These are phyloP conservation scores for Ascocoryne sarcoides DNA, from an alignment of 2,329 filamentous ascomycete genomes.

Conservation along the genomic window DNA sequence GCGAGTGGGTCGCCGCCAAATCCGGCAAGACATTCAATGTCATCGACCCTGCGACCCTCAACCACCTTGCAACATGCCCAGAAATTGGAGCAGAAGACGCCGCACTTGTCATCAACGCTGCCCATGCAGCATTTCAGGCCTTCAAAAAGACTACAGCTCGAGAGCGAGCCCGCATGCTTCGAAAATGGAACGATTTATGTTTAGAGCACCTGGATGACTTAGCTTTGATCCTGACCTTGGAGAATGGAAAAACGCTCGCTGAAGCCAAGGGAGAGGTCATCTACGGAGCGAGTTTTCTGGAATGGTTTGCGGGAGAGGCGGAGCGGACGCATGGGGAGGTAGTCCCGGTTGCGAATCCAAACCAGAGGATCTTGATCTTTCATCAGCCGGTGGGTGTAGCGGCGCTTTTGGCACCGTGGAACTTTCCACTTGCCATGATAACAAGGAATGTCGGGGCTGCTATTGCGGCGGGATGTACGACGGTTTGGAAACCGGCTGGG, in stretches of 20 bases:
- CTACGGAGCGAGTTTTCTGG: conserved; percentile 51
- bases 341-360: conserved; percentile 4
- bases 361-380: conserved; percentile 12
- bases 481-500: conserved; percentile 85
- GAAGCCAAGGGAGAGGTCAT: conserved; percentile 50
- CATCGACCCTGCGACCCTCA: conserved; percentile 38
- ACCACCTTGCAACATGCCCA: conserved; percentile 40
- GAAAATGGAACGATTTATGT: conserved; percentile 61
- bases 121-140: conserved; percentile 33
- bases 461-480: conserved; percentile 82
- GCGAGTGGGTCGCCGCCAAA: conserved; percentile 42
- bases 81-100: conserved; percentile 43
- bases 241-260: conserved; percentile 59
- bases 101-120: conserved; percentile 40
- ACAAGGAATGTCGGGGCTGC: conserved; percentile 41
- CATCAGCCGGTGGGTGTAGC: conserved; percentile 17
- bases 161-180: conserved; percentile 51
- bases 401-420: conserved; percentile 18
- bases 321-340: conserved; percentile 13
- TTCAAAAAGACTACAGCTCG: conserved; percentile 54
- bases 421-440: conserved; percentile 49
- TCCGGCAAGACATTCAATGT: conserved; percentile 46
- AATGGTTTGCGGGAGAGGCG: conserved; percentile 50
- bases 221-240: conserved; percentile 51
- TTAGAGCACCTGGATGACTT: conserved; percentile 57